phyloP scores from a whole-genome alignment of 164 flowering plant species.

The Aristolochia californica region DNA sequence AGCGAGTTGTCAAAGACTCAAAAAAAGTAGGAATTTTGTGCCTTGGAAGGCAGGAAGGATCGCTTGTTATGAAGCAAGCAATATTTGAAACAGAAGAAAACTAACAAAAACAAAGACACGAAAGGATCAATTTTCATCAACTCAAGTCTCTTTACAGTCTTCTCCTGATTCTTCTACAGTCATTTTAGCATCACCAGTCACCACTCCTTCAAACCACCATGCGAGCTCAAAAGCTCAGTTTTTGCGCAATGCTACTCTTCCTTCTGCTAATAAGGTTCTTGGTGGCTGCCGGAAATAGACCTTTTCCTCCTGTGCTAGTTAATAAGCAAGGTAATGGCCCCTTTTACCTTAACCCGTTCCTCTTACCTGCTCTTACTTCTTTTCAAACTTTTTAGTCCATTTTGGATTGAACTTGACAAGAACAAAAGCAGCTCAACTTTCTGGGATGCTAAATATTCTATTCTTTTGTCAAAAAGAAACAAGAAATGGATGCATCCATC shows the following conservation, averaged over 20 bases:
- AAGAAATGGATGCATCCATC: not conserved
- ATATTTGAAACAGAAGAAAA: slow-evolving; percentile 11
- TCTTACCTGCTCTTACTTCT: not conserved
- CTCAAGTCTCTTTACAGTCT: slow-evolving; percentile 4
- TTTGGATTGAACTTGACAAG: not conserved
- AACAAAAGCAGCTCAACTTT: not conserved
- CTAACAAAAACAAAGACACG: not conserved
- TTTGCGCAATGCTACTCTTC: slow-evolving; percentile 4
- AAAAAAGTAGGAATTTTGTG: slow-evolving; percentile 8
- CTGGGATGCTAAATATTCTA: not conserved
- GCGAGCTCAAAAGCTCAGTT: slow-evolving; percentile 9
- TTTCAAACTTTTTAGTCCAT: not conserved
- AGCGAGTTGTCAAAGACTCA: slow-evolving; percentile 11
- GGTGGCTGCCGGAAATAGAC: slow-evolving; percentile 19
- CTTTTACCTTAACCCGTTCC: not conserved
- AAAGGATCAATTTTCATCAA: slow-evolving; percentile 1
- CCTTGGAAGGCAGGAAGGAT: slow-evolving; percentile 15
- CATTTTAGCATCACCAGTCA: slow-evolving; percentile 7
- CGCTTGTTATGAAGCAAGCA: slow-evolving; percentile 21
- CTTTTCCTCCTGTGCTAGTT: slow-evolving; percentile 14
- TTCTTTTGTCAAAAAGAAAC: not conserved
- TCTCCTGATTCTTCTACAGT: not conserved
- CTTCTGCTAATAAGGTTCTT: slow-evolving; percentile 12
- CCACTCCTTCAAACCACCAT: slow-evolving; percentile 8
- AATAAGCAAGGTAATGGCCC: not conserved